These are phyloP conservation scores for Rutstroemia sp. DNA, from an alignment of 2,329 filamentous ascomycete genomes.

Conservation along the genomic window DNA sequence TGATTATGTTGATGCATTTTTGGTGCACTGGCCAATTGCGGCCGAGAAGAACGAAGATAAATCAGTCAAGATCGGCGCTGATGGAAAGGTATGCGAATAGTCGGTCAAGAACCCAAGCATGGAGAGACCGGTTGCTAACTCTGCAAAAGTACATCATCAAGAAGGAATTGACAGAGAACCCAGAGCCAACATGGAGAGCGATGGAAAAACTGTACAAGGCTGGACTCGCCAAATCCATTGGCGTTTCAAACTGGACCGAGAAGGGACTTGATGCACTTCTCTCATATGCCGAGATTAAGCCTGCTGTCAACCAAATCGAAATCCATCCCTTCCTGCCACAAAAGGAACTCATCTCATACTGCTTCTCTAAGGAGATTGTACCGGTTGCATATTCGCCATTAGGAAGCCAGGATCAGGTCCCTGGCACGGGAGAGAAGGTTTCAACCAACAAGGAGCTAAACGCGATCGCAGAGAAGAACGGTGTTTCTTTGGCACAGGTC, in stretches of 20 bases:
- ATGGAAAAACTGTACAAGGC: conserved; percentile 59
- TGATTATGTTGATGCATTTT: conserved; percentile 72
- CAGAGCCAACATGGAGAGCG: conserved; percentile 61
- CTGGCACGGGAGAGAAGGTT: conserved; percentile 60
- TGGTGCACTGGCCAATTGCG: conserved; percentile 78
- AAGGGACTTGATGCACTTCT: conserved; percentile 47
- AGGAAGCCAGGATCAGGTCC: conserved; percentile 56
- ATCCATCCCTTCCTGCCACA: conserved; percentile 68
- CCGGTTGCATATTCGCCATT: conserved; percentile 67
- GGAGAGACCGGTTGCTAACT: neutral
- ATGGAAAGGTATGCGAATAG: conserved; percentile 38
- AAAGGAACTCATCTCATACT: conserved; percentile 63
- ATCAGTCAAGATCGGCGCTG: conserved; percentile 42
- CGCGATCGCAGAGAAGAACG: conserved; percentile 57
- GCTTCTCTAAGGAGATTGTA: conserved; percentile 60
- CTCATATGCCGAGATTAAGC: conserved; percentile 38
- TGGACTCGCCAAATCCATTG: conserved; percentile 52
- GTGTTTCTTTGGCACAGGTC: conserved; percentile 52
- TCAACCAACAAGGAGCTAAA: conserved; percentile 53
- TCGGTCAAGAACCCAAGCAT: no score
- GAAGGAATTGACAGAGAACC: conserved; percentile 58
- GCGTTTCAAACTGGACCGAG: conserved; percentile 52
- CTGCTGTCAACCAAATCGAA: conserved; percentile 52
- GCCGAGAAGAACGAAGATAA: conserved; percentile 68
- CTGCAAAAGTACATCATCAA: conserved; percentile 49